Conservation (phyloP, 768 basidiomycete genomes). For the Pulveroboletus sp. region DNA sequence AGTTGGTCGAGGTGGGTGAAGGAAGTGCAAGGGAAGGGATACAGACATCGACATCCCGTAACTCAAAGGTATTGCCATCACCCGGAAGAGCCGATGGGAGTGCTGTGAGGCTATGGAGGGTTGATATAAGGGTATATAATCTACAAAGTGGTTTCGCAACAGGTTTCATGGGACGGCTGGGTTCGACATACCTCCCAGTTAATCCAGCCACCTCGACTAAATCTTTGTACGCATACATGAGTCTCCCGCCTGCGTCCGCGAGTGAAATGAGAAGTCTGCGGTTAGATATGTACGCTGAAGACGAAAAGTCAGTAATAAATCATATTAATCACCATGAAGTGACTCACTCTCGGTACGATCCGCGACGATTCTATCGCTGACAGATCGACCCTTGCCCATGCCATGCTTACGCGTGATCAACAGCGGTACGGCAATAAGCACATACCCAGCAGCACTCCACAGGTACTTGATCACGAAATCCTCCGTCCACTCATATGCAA, state of each 20-base stretch:
- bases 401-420: constrained; percentile 53
- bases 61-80: constrained; percentile 45
- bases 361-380: constrained; percentile 37
- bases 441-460: constrained; percentile 92
- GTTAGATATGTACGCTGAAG: constrained; percentile 83
- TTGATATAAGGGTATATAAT: constrained; percentile 82
- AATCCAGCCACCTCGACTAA: constrained; percentile 92
- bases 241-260: constrained; percentile 91
- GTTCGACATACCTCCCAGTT: constrained; percentile 46
- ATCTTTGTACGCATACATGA: constrained; percentile 98
- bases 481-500: constrained; percentile 93
- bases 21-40: constrained; percentile 39
- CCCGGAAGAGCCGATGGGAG: constrained; percentile 37
- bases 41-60: constrained; percentile 68
- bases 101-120: constrained; percentile 67
- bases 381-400: constrained; percentile 5
- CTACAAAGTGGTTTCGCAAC: constrained; percentile 32
- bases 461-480: constrained; percentile 96
- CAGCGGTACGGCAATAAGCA: constrained; percentile 86
- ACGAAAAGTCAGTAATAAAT: not conserved
- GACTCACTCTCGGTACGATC: constrained; percentile 46
- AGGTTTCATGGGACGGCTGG: not conserved
- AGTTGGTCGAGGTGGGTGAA: not conserved
- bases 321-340: not conserved
- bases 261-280: constrained; percentile 85